Evolutionary conservation across 345 rosid genomes (phyloP).

Genomic region (Physaria fendleri): DNA sequence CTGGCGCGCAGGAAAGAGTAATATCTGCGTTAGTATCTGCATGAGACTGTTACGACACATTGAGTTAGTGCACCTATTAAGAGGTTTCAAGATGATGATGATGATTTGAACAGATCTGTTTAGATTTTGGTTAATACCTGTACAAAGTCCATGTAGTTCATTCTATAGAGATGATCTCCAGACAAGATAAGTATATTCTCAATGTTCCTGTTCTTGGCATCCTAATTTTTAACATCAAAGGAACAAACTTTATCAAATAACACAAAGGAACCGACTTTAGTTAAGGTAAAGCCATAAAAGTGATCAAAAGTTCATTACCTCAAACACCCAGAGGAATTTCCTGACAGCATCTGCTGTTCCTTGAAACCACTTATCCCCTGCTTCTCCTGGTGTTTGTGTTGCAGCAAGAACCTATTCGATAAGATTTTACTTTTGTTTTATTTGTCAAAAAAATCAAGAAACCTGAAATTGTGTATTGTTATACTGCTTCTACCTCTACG

Average conservation of each 20-base stretch:
- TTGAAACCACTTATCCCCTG: conserved; percentile 87
- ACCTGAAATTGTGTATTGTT: background rate
- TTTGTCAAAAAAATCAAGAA: conserved; percentile 3
- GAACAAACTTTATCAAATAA: too few relatives aligned
- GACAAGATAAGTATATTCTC: conserved; percentile 80
- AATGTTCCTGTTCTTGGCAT: conserved; percentile 63
- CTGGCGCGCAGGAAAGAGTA: conserved; percentile 26
- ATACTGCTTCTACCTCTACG: conserved; percentile 51
- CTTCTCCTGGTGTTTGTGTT: conserved; percentile 80
- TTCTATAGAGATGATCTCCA: conserved; percentile 86
- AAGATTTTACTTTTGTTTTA: background rate
- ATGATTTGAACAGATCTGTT: background rate
- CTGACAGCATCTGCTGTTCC: conserved; percentile 97
- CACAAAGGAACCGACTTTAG: background rate
- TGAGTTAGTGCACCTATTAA: background rate
- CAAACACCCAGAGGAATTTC: conserved; percentile 75
- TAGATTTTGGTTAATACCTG: conserved; percentile 40
- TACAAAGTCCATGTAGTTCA: conserved; percentile 87
- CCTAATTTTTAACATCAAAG: conserved; percentile 40
- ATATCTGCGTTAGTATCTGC: conserved; percentile 21
- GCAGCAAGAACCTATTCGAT: conserved; percentile 65
- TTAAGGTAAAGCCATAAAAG: background rate
- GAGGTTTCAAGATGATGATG: background rate
- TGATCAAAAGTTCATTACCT: conserved; percentile 36
- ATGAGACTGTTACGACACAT: conserved; percentile 19